phyloP scores from a whole-genome alignment of 73 alveolate genomes.

The Breviolum minutum region DNA sequence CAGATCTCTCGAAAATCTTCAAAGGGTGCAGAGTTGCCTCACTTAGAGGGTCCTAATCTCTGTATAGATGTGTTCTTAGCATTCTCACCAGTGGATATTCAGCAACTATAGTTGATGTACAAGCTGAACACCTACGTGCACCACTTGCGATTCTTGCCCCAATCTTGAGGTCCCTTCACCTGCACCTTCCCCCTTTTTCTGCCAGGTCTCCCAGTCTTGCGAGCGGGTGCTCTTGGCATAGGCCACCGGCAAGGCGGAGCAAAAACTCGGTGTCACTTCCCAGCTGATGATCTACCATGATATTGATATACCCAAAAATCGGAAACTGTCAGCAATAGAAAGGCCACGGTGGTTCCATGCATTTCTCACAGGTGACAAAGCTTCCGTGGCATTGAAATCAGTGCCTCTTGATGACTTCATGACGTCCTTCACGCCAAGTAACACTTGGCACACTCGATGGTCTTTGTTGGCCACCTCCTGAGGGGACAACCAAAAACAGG shows the following conservation, averaged over 20 bases:
- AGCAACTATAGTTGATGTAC: neutral
- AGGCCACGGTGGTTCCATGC: too few species aligned
- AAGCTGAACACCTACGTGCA: neutral
- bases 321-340: too few species aligned
- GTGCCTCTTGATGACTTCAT: neutral
- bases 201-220: conserved; percentile 63
- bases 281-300: neutral
- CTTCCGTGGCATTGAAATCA: too few species aligned
- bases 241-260: conserved; percentile 92
- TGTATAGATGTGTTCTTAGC: neutral
- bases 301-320: too few species aligned
- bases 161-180: too few species aligned
- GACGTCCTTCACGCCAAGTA: neutral
- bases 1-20: neutral
- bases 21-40: neutral
- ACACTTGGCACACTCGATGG: conserved; percentile 26
- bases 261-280: conserved; percentile 18
- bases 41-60: neutral
- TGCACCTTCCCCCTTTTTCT: too few species aligned
- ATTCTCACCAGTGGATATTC: neutral
- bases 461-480: conserved; percentile 42
- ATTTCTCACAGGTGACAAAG: too few species aligned
- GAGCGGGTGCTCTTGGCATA: conserved; percentile 87
- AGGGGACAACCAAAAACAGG: neutral
- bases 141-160: too few species aligned